Percentiles rank a stretch among this genome's conserved stretches.
Conservation (phyloP, 805 yeast genomes). For the Ogataea paradorogensis region DNA sequence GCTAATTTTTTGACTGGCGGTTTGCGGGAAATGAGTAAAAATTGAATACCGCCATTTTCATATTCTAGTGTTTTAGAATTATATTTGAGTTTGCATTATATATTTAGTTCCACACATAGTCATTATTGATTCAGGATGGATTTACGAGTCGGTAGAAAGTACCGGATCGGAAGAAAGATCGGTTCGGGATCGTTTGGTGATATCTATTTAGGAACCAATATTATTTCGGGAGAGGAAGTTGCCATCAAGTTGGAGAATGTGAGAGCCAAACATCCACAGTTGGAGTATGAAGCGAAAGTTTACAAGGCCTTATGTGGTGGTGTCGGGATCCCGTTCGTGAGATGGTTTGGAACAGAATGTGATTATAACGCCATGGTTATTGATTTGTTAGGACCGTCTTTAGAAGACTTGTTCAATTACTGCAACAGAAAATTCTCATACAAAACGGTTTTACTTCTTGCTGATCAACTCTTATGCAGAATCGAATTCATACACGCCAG, state of each 20-base stretch:
- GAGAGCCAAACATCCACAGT: constrained; percentile 92
- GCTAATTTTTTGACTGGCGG: constrained; percentile 5
- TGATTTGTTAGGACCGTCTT: constrained; percentile 90
- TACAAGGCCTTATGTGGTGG: constrained; percentile 94
- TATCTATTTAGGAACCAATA: constrained; percentile 87
- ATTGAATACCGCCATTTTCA: constrained; percentile 18
- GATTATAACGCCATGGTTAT: constrained; percentile 97
- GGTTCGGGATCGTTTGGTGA: constrained; percentile 98
- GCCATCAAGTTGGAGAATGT: constrained; percentile 92
- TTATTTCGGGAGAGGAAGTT: constrained; percentile 95
- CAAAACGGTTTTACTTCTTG: constrained; percentile 88
- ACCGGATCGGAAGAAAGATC: constrained; percentile 88
- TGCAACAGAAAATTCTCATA: constrained; percentile 91
- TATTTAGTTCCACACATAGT: constrained; percentile 6
- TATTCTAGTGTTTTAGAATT: constrained; percentile 12
- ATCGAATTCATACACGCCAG: constrained; percentile 95
- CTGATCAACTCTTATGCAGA: constrained; percentile 92
- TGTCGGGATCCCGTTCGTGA: constrained; percentile 92
- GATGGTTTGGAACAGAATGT: constrained; percentile 97
- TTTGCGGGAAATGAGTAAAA: constrained; percentile 13
- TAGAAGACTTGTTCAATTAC: constrained; percentile 93
- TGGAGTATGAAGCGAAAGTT: constrained; percentile 95
- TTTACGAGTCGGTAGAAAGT: constrained; percentile 89
- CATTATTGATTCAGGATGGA: constrained; percentile 39
- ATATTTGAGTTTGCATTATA: constrained; percentile 1